Conservation (phyloP, 257 asterid genomes). For the Fraxinus americana region DNA sequence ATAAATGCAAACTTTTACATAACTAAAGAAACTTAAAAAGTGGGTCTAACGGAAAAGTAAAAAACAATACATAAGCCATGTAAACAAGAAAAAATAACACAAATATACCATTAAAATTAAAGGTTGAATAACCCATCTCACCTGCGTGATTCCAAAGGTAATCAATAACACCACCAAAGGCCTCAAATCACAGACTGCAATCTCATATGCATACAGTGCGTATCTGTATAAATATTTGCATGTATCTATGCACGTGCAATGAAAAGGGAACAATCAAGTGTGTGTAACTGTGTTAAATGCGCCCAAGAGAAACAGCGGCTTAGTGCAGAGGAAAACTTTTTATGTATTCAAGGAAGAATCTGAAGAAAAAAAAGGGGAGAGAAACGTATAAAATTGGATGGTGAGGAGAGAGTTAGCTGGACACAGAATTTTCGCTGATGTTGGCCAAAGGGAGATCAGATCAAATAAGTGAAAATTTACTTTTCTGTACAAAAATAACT, state of each 20-base stretch:
- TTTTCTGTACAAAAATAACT: not conserved
- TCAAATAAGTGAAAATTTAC: not conserved
- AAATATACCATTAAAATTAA: slow-evolving; percentile 1
- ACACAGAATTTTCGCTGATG: slow-evolving; percentile 1
- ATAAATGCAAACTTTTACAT: slow-evolving; percentile 13
- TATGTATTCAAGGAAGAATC: not conserved
- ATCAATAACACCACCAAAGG: slow-evolving; percentile 34
- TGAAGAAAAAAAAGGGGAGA: not conserved
- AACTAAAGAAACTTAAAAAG: slow-evolving; percentile 4
- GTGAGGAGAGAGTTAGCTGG: not conserved
- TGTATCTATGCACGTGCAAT: not conserved
- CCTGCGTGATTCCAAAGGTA: slow-evolving; percentile 37
- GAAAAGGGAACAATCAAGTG: not conserved
- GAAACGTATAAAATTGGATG: not conserved
- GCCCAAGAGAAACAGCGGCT: not conserved
- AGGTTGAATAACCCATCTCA: slow-evolving; percentile 23
- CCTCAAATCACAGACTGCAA: slow-evolving; percentile 28
- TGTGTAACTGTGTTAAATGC: not conserved
- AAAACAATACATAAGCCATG: slow-evolving; percentile 18
- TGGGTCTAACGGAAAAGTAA: not conserved
- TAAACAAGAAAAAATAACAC: not conserved
- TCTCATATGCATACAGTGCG: slow-evolving; percentile 7
- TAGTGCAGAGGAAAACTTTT: not conserved
- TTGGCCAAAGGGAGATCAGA: not conserved
- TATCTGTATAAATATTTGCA: not conserved